These are phyloP conservation scores for Cladobotryum mycophilum DNA, from an alignment of 2,329 filamentous ascomycete species.

Conservation along the genomic window DNA sequence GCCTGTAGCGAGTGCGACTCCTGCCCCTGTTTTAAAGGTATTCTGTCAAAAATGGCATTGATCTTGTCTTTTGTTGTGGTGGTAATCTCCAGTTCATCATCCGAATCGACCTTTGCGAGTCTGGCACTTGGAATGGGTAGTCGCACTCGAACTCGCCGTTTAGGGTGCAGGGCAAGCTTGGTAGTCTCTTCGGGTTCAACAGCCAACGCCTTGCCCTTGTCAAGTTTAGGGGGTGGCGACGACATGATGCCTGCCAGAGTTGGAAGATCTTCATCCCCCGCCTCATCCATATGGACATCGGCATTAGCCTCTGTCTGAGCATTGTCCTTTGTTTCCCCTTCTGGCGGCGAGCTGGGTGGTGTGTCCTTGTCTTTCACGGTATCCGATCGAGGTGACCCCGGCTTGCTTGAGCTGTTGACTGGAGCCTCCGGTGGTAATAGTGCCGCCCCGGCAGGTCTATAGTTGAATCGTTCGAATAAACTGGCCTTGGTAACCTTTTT, in stretches of 20 bases:
- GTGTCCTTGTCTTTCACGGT: conserved; percentile 50
- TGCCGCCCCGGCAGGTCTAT: conserved; percentile 40
- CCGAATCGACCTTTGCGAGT: conserved; percentile 37
- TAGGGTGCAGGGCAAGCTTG: conserved; percentile 25
- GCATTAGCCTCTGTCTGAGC: conserved; percentile 8
- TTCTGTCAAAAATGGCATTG: conserved; percentile 61
- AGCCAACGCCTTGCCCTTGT: conserved; percentile 49
- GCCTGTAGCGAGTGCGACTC: conserved; percentile 59
- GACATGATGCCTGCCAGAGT: conserved; percentile 30
- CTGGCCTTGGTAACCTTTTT: conserved; percentile 84
- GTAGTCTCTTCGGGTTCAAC: conserved; percentile 10
- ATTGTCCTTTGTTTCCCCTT: conserved; percentile 23
- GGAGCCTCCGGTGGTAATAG: conserved; percentile 26
- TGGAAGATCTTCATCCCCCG: conserved; percentile 31
- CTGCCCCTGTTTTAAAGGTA: conserved; percentile 56
- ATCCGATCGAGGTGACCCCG: conserved; percentile 47
- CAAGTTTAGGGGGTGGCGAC: conserved; percentile 28
- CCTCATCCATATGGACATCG: conserved; percentile 13
- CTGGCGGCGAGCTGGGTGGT: conserved; percentile 64
- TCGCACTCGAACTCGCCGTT: conserved; percentile 46
- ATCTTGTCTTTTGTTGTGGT: conserved; percentile 44
- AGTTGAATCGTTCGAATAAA: conserved; percentile 80
- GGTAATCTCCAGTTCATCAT: conserved; percentile 60
- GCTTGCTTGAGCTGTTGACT: conserved; percentile 50
- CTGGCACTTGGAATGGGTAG: conserved; percentile 37